Evolutionary conservation across 345 rosid species (phyloP).

Genomic region (Hevea brasiliensis): DNA sequence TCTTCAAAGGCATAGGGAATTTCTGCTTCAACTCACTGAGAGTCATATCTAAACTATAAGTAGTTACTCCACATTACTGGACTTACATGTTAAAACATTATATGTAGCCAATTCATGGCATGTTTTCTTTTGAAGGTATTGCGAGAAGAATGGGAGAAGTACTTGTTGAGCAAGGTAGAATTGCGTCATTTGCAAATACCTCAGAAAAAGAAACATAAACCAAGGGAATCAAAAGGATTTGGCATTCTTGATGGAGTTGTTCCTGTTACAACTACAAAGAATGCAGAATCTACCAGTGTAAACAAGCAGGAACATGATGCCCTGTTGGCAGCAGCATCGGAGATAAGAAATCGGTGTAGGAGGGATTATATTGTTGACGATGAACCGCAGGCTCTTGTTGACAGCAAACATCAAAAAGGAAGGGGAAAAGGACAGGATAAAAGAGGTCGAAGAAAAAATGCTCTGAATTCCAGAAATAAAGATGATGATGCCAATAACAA

Average conservation of each 20-base stretch:
- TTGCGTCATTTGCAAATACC: constrained; percentile 61
- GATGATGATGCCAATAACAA: constrained; percentile 27
- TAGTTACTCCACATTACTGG: background rate
- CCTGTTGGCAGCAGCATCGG: constrained; percentile 73
- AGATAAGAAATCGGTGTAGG: constrained; percentile 52
- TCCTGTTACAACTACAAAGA: constrained; percentile 59
- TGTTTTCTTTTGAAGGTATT: constrained; percentile 56
- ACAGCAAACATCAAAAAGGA: constrained; percentile 40
- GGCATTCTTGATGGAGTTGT: constrained; percentile 93
- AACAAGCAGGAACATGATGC: constrained; percentile 77
- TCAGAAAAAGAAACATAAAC: constrained; percentile 61
- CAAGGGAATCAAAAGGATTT: constrained; percentile 75
- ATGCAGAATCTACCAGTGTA: constrained; percentile 65
- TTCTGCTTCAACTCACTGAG: background rate
- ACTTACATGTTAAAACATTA: background rate
- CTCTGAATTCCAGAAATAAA: constrained; percentile 26
- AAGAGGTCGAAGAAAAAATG: constrained; percentile 35
- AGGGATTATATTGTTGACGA: constrained; percentile 35
- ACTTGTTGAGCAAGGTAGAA: constrained; percentile 82
- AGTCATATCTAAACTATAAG: background rate
- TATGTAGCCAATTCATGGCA: background rate
- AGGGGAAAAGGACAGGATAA: constrained; percentile 39
- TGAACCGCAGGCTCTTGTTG: constrained; percentile 39
- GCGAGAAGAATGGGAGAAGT: constrained; percentile 93
- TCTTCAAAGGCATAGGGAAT: background rate